Evolutionary conservation across 345 rosid species (phyloP).

Genomic region (Turritis glabra): DNA sequence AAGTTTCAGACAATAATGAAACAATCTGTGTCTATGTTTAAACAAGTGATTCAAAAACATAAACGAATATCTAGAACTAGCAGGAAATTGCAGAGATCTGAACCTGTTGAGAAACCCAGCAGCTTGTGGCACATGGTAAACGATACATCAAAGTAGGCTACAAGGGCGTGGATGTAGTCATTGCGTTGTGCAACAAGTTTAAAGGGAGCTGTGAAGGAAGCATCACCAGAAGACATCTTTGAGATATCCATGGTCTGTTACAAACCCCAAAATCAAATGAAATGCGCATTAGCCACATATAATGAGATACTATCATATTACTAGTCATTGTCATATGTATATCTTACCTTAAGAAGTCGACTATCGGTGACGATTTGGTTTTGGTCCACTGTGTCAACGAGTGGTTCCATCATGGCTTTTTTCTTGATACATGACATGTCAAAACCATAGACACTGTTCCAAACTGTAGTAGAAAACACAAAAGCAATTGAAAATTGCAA

Average conservation of each 20-base stretch:
- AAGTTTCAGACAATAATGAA: neutral
- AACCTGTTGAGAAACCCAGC: conserved; percentile 97
- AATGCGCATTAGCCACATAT: conserved; percentile 17
- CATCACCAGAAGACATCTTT: conserved; percentile 92
- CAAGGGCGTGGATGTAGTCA: conserved; percentile 96
- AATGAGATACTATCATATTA: conserved; percentile 1
- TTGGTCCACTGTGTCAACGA: conserved; percentile 92
- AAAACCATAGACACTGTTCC: conserved; percentile 93
- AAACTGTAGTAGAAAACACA: conserved; percentile 51
- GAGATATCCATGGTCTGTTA: conserved; percentile 96
- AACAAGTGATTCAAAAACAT: neutral
- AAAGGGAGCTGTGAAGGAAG: conserved; percentile 91
- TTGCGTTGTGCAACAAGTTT: conserved; percentile 95
- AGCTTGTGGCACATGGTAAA: conserved; percentile 94
- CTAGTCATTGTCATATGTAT: conserved; percentile 8
- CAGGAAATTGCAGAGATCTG: conserved; percentile 8
- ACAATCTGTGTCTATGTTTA: neutral
- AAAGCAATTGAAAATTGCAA: neutral
- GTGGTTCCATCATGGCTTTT: conserved; percentile 95
- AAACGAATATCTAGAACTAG: neutral
- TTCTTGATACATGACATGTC: conserved; percentile 99
- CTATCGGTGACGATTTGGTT: conserved; percentile 87
- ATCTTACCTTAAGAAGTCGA: conserved; percentile 78
- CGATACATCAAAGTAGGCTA: conserved; percentile 97
- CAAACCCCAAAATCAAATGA: conserved; percentile 10